Evolutionary conservation across 192 early-diverging fungal species (phyloP), one percentile per base, ranked within the genome.

Genomic region (Obelidium mucronatum): DNA sequence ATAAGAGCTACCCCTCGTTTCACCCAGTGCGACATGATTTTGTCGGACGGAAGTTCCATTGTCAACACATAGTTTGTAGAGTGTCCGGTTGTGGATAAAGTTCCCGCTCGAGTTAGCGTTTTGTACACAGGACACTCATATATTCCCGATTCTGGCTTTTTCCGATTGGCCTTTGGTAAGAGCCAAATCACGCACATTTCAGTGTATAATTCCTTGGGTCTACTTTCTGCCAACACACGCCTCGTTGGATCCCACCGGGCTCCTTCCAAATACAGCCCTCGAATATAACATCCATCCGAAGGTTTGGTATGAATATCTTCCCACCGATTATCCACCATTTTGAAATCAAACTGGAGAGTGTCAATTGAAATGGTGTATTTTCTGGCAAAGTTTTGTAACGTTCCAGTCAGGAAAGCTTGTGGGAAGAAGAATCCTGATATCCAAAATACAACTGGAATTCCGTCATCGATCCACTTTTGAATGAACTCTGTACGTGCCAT

Each of bases 51-150:
- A 26, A 89, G 79, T 70, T 89, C 88, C 37, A 89, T 89, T 15
- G 85, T 86, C n/a, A 89, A 63, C 19, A 89, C 86, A 73, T 83
- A 89, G 79, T 89, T 89, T 1, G 88, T 89, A 11, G 86, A 88
- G 68, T 89, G 88, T 39, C 88, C 88, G 11, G 88, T 89, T 22
- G 88, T 89, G 15, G 88, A 89, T 19, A 89, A 77, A 2, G 85
- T 86, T 28, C 84, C 84, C 22, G 88, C 88, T 75, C 88, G 66
- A 2, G 88, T 89, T 11, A 88, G 75, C 11, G 88, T 89, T 63
- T 89, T 89, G 53, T 89, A 89, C 4, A 89, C 88, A 13, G 88
- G 88, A 48, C 86, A 88, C 19, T 89, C 86, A 72, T 90, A 90
- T 17, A 86, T 88, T 13, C 86, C 87, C 2, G 33, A 59, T 6